A percentile compares a stretch with the other conserved stretches of the same genome.
Evolutionary conservation across 2,329 filamentous ascomycete species (phyloP).

Genomic region (Aschersonia sp.): DNA sequence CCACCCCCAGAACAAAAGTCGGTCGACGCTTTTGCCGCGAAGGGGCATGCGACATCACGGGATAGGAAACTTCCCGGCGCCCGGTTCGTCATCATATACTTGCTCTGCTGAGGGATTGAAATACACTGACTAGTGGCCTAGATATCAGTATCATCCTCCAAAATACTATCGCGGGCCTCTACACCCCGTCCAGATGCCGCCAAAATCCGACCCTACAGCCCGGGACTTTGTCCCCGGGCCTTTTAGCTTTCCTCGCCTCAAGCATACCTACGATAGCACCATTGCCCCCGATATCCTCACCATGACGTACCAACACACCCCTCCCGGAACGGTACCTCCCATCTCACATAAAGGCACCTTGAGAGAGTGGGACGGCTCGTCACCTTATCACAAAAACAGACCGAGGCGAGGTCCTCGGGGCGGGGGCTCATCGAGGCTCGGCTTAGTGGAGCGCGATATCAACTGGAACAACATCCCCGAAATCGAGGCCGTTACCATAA

Average conservation of each 20-base stretch:
- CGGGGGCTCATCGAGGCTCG: slow-evolving; percentile 45
- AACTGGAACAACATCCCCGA: slow-evolving; percentile 76
- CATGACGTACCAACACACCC: slow-evolving; percentile 72
- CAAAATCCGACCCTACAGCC: slow-evolving; percentile 71
- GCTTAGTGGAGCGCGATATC: slow-evolving; percentile 57
- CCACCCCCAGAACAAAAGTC: slow-evolving; percentile 23
- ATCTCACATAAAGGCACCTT: slow-evolving; percentile 45
- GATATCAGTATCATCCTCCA: slow-evolving; percentile 89
- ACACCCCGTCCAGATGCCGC: slow-evolving; percentile 84
- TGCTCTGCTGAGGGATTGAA: not conserved
- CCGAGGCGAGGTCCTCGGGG: slow-evolving; percentile 75
- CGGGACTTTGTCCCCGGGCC: slow-evolving; percentile 82
- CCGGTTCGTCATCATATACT: slow-evolving; percentile 19
- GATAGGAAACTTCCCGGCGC: slow-evolving; percentile 28
- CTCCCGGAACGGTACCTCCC: slow-evolving; percentile 53
- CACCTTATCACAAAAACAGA: slow-evolving; percentile 88
- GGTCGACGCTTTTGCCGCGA: not conserved
- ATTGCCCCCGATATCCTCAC: slow-evolving; percentile 79
- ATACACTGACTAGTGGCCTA: slow-evolving; percentile 18
- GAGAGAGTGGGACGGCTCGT: slow-evolving; percentile 75
- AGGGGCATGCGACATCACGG: slow-evolving; percentile 10
- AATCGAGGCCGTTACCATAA: slow-evolving; percentile 67
- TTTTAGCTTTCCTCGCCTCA: slow-evolving; percentile 73
- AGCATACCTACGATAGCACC: slow-evolving; percentile 81
- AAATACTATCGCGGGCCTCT: slow-evolving; percentile 90